A percentile compares a stretch with the other conserved stretches of the same genome.
Conservation (phyloP, 495 filamentous ascomycete species). For the Filosporella fistucella region DNA sequence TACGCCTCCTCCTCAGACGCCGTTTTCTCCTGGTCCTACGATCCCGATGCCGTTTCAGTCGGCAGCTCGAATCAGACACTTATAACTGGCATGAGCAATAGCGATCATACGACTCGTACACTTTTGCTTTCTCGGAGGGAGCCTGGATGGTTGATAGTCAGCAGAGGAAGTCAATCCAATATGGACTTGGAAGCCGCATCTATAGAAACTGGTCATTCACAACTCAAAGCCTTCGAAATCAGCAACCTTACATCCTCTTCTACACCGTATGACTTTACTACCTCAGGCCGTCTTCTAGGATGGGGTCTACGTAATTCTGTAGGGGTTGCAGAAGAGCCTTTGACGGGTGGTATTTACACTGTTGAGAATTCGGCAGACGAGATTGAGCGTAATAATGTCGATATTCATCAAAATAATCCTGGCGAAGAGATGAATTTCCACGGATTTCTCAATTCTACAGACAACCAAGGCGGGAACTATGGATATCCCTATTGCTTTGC, state of each 20-base stretch:
- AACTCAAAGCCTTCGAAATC: constrained; percentile 64
- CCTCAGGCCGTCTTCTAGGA: constrained; percentile 52
- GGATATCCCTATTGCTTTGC: constrained; percentile 71
- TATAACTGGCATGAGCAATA: constrained; percentile 52
- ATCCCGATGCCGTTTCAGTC: constrained; percentile 32
- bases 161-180: constrained; percentile 58
- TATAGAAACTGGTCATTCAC: constrained; percentile 48
- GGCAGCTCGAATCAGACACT: constrained; percentile 34
- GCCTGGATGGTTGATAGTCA: constrained; percentile 46
- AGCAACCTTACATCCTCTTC: constrained; percentile 17
- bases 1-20: constrained; percentile 53
- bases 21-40: constrained; percentile 58
- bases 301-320: constrained; percentile 72
- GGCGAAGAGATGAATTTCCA: constrained; percentile 73
- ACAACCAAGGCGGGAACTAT: constrained; percentile 39
- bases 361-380: constrained; percentile 73
- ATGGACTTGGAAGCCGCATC: constrained; percentile 46
- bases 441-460: constrained; percentile 49
- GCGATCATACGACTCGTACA: constrained; percentile 57
- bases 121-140: constrained; percentile 46
- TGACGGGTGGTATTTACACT: constrained; percentile 51
- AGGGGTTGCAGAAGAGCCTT: constrained; percentile 56
- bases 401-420: constrained; percentile 67
- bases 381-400: constrained; percentile 46
- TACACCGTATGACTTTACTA: constrained; percentile 32